Evolutionary conservation across 352 stramenopile genomes (phyloP).

Genomic region (Discostella stelligera): DNA sequence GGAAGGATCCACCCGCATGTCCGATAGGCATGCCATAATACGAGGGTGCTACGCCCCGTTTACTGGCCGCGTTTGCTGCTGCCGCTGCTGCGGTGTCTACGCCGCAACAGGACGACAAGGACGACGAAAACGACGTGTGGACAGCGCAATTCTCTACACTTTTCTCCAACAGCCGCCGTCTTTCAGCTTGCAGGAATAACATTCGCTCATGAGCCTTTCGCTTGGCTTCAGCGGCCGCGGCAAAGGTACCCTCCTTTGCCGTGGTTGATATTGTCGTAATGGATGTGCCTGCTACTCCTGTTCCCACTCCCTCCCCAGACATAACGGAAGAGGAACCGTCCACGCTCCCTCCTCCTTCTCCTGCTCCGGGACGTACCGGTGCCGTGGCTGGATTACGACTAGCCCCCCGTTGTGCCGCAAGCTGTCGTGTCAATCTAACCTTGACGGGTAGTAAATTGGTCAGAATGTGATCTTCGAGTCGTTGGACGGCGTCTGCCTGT

Average conservation of each 20-base stretch:
- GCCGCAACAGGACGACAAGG: neutral
- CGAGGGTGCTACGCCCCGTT: constrained; percentile 19
- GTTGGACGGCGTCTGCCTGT: constrained; percentile 59
- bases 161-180: neutral
- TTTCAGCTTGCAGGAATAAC: neutral
- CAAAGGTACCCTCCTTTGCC: constrained; percentile 44
- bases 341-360: neutral
- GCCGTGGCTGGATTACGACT: constrained; percentile 69
- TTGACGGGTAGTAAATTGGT: constrained; percentile 78
- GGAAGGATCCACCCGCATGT: constrained; percentile 53
- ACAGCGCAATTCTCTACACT: neutral
- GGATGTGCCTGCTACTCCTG: neutral
- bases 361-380: constrained; percentile 29
- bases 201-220: constrained; percentile 26
- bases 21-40: constrained; percentile 69
- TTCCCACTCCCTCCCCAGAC: neutral
- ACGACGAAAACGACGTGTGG: neutral
- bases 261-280: constrained; percentile 12
- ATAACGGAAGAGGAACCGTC: neutral
- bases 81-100: constrained; percentile 7
- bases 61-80: constrained; percentile 3
- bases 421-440: constrained; percentile 68
- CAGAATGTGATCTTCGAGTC: constrained; percentile 79
- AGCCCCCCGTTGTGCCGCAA: constrained; percentile 73
- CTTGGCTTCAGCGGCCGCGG: constrained; percentile 55